Conservation (phyloP, 2,329 filamentous ascomycete genomes). For the Exophiala viscosa region DNA sequence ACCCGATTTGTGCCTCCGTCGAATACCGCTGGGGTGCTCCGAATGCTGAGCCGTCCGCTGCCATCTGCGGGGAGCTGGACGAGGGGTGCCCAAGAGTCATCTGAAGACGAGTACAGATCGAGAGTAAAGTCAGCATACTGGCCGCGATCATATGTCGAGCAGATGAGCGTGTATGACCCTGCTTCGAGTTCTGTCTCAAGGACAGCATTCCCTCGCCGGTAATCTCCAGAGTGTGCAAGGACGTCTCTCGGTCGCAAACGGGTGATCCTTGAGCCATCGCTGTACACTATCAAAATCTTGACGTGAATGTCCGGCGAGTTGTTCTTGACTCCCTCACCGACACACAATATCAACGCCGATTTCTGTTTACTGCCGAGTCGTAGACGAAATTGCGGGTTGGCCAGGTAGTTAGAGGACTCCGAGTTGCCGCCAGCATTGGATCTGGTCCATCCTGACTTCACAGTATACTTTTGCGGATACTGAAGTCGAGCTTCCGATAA, state of each 20-base stretch:
- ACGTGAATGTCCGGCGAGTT: constrained; percentile 67
- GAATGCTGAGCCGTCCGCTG: constrained; percentile 67
- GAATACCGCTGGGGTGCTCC: constrained; percentile 54
- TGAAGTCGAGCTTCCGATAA: constrained; percentile 61
- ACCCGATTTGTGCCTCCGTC: constrained; percentile 50
- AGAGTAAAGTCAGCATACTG: constrained; percentile 70
- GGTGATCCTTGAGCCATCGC: constrained; percentile 62
- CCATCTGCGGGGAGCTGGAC: constrained; percentile 62
- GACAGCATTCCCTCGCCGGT: constrained; percentile 73
- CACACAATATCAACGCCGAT: constrained; percentile 21
- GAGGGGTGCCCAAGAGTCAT: constrained; percentile 34
- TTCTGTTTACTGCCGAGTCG: constrained; percentile 40
- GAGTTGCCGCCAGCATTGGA: constrained; percentile 82
- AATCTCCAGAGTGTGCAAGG: constrained; percentile 79
- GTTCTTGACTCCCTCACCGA: constrained; percentile 35
- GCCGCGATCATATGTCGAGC: constrained; percentile 27
- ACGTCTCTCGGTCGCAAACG: constrained; percentile 70
- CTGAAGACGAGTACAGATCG: constrained; percentile 58
- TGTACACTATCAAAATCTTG: constrained; percentile 63
- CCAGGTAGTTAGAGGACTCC: constrained; percentile 69
- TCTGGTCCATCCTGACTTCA: constrained; percentile 68
- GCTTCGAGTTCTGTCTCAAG: constrained; percentile 62
- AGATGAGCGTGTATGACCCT: constrained; percentile 59
- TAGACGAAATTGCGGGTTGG: constrained; percentile 82
- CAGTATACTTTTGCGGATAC: constrained; percentile 57